Percentiles rank a stretch among this genome's conserved stretches.
Conservation (phyloP, 306 rosid genomes). For the Mucuna pruriens region DNA sequence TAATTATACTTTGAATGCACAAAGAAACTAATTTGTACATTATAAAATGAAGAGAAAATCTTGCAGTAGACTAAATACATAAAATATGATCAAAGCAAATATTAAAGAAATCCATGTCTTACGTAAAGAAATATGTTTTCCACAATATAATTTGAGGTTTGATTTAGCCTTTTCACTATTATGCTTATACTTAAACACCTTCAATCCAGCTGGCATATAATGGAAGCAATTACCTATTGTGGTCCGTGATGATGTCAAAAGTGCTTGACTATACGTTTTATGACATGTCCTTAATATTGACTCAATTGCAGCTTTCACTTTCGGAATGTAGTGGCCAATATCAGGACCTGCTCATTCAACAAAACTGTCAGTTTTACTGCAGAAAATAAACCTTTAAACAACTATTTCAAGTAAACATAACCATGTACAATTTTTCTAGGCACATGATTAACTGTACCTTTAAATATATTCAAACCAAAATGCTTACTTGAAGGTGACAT, state of each 20-base stretch:
- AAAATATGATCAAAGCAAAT: slow-evolving; percentile 11
- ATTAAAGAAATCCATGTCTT: neutral
- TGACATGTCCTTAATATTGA: slow-evolving; percentile 87
- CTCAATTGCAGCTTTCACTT: slow-evolving; percentile 97
- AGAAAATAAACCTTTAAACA: slow-evolving; percentile 29
- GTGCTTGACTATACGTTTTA: slow-evolving; percentile 87
- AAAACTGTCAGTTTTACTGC: slow-evolving; percentile 26
- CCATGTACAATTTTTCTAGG: slow-evolving; percentile 25
- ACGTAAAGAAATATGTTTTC: slow-evolving; percentile 17
- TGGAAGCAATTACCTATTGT: slow-evolving; percentile 73
- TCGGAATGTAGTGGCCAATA: slow-evolving; percentile 93
- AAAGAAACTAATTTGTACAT: neutral
- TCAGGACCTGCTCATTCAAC: slow-evolving; percentile 78
- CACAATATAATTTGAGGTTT: slow-evolving; percentile 1
- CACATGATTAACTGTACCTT: slow-evolving; percentile 57
- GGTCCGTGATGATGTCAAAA: slow-evolving; percentile 93
- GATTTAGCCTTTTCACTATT: slow-evolving; percentile 5
- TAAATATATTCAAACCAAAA: slow-evolving; percentile 87
- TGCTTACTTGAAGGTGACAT: slow-evolving; percentile 85
- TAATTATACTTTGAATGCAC: neutral
- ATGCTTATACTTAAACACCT: slow-evolving; percentile 31
- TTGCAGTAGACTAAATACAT: neutral
- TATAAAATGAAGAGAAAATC: slow-evolving; percentile 14
- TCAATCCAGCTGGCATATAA: slow-evolving; percentile 35
- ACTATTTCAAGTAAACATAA: slow-evolving; percentile 1